Base-by-base conservation (phyloP, 2,329 filamentous ascomycete species). In the Pseudopyricularia javanii region DNA sequence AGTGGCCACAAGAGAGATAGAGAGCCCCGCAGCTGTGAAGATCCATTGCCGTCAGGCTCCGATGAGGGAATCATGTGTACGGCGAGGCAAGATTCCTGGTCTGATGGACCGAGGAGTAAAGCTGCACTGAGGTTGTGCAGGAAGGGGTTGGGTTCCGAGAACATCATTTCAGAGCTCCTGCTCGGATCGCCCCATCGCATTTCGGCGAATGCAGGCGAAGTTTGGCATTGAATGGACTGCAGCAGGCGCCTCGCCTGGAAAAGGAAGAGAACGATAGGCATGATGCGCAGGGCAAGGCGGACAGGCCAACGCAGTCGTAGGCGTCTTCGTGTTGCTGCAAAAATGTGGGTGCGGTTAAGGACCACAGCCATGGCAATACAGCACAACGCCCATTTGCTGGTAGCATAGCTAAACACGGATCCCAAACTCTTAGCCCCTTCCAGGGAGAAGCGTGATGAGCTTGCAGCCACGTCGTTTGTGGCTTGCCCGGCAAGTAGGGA, bases 221-320 rank as follows among this genome's bases (percentile, higher is more conserved):
- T 95, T 70, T 98, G 93, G 62, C 93, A 97, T 62, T 90, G 88
- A 58, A 97, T 88, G 1, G 88, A 89, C 61, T 90, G 87, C 6
- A 96, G 74, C 3, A 97, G 68, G 37, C 73, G 75, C 45, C 82
- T 71, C 22, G 84, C 82, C 62, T 96, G 88, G 34, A 79, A 68
- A 5, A 78, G 62, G 53, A 95, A 82, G 0, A 91, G 70, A 5
- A 85, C 37, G 43, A 95, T 83, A 0, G 90, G 88, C 3, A 83
- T 63, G 32, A 85, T 70, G 51, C 91, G 86, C 14, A 95, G 66
- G 7, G 82, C 65, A 4, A 94, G 67, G 45, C 89, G 82, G 51
- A 84, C 71, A 34, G 82, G 78, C 82, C 88, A 91, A 53, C 78
- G 78, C 2, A 97, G 74, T 9, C 79, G 78, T n/a, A 96, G 73